Evolutionary conservation across 495 filamentous ascomycete species (phyloP), one percentile per base, ranked within the genome.

Genomic region (Cercophora scortea): DNA sequence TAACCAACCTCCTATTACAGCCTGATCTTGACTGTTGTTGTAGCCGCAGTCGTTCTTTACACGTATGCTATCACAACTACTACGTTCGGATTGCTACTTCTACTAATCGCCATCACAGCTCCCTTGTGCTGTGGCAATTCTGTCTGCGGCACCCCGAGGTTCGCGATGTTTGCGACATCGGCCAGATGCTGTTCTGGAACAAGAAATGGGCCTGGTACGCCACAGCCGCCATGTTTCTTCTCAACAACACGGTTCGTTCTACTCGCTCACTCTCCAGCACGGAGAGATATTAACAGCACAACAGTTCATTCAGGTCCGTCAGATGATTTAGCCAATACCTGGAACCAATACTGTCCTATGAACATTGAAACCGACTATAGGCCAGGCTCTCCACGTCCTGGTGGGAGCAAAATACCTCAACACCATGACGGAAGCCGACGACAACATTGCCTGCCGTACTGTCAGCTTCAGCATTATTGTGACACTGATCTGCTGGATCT

Each of bases 101-200:
- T 32, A 9, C 10, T 13, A 8, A 8, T 16, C 42, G 2, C 36
- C 13, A 11, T 13, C 36, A 10, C 17, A 73, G 70, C 0, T 92
- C 88, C n/a, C 66, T 93, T 41, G 78, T 87, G 39, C 70, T 90
- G 47, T 95, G 89, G 89, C 80, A 85, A 64, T 94, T 92, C 61
- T 94, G 89, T 66, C 67, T 95, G 46, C 80, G 89, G 35, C 87
- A 95, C 62, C 89, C 89, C 3, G 86, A 95, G 67, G 80, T 92
- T 38, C 83, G 86, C 56, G 89, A 95, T 71, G 87, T 95, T 16
- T 95, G 89, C 61, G 89, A 95, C 63, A 87, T 95, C 61, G 89
- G 89, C 13, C 88, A 93, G 66, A 87, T 88, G 77, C 74, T 95
- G 9, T 93, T 90, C 71, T 90, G 84, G 80, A 78, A 81, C 56